phyloP scores from a whole-genome alignment of 768 basidiomycete species.

The Mycena filopes region DNA sequence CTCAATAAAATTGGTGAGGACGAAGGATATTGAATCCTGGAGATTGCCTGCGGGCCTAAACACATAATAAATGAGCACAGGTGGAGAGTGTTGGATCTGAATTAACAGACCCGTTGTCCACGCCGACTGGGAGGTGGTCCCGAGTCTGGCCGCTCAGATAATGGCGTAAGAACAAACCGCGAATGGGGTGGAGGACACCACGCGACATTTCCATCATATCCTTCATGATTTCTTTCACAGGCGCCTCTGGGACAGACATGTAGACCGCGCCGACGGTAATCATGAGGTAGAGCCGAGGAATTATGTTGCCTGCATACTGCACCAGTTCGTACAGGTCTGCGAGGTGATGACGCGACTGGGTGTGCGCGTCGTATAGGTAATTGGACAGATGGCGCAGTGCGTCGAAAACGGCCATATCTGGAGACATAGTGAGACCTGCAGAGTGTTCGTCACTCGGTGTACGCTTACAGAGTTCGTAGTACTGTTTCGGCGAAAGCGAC shows the following conservation, averaged over 20 bases:
- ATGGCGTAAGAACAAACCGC: slow-evolving; percentile 94
- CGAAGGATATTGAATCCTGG: slow-evolving; percentile 95
- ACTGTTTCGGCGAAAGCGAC: slow-evolving; percentile 94
- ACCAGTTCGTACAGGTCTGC: slow-evolving; percentile 99
- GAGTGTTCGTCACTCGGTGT: background rate
- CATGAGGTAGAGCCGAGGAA: slow-evolving; percentile 96
- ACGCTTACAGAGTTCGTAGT: slow-evolving; percentile 93
- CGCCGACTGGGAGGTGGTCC: slow-evolving; percentile 92
- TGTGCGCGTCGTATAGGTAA: slow-evolving; percentile 97
- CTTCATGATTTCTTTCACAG: slow-evolving; percentile 99
- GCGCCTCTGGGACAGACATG: slow-evolving; percentile 98
- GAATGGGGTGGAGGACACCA: slow-evolving; percentile 96
- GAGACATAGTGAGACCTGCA: slow-evolving; percentile 1
- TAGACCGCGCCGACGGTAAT: slow-evolving; percentile 99
- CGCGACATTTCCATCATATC: slow-evolving; percentile 99
- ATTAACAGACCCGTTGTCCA: slow-evolving; percentile 76
- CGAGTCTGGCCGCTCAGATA: slow-evolving; percentile 97
- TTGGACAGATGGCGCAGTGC: slow-evolving; percentile 94
- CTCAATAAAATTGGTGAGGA: slow-evolving; percentile 98
- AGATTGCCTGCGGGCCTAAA: slow-evolving; percentile 88
- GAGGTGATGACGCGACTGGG: slow-evolving; percentile 90
- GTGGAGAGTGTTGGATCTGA: slow-evolving; percentile 7
- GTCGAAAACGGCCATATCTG: slow-evolving; percentile 99
- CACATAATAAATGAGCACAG: slow-evolving; percentile 15
- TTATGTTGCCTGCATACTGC: slow-evolving; percentile 98